phyloP scores from a whole-genome alignment of 1,284 basidiomycete species.

The Vanrija pseudolonga region DNA sequence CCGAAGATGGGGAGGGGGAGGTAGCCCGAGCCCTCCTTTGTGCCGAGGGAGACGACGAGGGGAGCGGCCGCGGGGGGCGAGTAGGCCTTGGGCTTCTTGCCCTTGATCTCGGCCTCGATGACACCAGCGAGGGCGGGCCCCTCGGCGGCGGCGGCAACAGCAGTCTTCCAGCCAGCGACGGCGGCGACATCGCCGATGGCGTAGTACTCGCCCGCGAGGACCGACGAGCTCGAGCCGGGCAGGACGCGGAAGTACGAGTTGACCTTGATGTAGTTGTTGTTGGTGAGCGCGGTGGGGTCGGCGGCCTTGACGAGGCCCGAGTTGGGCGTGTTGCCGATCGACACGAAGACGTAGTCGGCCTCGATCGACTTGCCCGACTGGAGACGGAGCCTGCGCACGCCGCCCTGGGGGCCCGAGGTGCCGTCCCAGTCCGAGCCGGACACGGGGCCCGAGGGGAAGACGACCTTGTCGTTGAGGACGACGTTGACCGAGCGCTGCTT shows the following conservation, averaged over 20 bases:
- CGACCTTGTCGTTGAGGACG: conserved; percentile 38
- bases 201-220: conserved; percentile 34
- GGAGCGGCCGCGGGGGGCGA: conserved; percentile 21
- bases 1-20: conserved; percentile 27
- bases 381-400: conserved; percentile 32
- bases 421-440: conserved; percentile 24
- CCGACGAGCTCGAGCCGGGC: conserved; percentile 12
- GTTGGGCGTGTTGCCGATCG: conserved; percentile 50
- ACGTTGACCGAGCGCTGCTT: conserved; percentile 40
- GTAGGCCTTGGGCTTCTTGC: conserved; percentile 25
- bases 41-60: conserved; percentile 36
- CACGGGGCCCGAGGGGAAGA: conserved; percentile 14
- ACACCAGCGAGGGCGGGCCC: conserved; percentile 19
- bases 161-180: conserved; percentile 35
- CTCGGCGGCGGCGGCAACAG: conserved; percentile 21
- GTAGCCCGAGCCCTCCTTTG: conserved; percentile 23
- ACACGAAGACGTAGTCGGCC: conserved; percentile 51
- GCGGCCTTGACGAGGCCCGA: conserved; percentile 35
- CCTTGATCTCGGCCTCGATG: conserved; percentile 31
- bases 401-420: conserved; percentile 16
- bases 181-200: conserved; percentile 44
- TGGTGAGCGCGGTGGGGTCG: conserved; percentile 38
- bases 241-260: conserved; percentile 37
- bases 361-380: conserved; percentile 36
- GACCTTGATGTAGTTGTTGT: conserved; percentile 39